Conservation (phyloP, 169 alveolate species). For the Babesia bovis region DNA sequence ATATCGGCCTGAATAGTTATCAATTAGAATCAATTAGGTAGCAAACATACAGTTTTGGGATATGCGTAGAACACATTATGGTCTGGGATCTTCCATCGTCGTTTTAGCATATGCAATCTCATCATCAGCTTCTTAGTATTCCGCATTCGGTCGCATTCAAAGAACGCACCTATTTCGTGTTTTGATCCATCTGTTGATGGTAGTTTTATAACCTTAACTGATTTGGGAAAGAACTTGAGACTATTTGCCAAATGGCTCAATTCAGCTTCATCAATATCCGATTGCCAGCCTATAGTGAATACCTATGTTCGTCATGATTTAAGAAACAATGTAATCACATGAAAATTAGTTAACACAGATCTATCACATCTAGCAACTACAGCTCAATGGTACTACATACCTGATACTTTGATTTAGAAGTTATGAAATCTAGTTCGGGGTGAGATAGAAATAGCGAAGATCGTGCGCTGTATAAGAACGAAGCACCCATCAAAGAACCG, state of each 20-base stretch:
- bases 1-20: conserved; percentile 75
- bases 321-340: conserved; percentile 12
- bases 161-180: conserved; percentile 71
- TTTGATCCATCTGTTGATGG: conserved; percentile 43
- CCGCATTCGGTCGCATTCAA: conserved; percentile 79
- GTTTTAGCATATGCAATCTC: conserved; percentile 72
- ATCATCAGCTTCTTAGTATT: conserved; percentile 76
- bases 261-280: conserved; percentile 74
- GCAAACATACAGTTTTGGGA: conserved; percentile 70
- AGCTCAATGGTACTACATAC: conserved; percentile 1
- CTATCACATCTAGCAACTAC: neutral
- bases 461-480: conserved; percentile 74
- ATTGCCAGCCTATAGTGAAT: conserved; percentile 80
- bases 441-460: conserved; percentile 55
- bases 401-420: conserved; percentile 62
- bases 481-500: conserved; percentile 72
- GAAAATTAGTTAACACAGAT: neutral
- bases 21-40: neutral
- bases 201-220: conserved; percentile 59
- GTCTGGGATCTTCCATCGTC: conserved; percentile 78
- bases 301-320: conserved; percentile 39
- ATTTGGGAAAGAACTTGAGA: conserved; percentile 74
- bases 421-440: conserved; percentile 55
- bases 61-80: conserved; percentile 72
- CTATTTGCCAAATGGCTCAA: conserved; percentile 69